Evolutionary conservation across 441 rosid genomes (phyloP), one percentile per base, ranked within the genome.

Genomic region (Pelargonium exstipulatum): DNA sequence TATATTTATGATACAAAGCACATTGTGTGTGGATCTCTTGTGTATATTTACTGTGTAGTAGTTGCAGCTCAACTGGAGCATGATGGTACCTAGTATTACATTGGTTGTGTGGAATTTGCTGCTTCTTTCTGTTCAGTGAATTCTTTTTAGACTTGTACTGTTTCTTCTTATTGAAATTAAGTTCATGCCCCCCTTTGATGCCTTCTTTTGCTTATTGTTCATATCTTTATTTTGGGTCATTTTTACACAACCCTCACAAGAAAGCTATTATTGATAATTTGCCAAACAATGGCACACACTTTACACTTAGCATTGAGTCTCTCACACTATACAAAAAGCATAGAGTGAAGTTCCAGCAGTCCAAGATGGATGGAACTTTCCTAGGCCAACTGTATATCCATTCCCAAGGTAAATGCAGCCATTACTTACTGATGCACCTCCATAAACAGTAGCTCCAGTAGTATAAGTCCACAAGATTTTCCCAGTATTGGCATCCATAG

Each of bases 341-440:
- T 17, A 78, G n/a, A 83, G 83, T 24, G 82, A 83, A 14, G 77
- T 82, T 49, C 87, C 86, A 7, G 80, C 53, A 13, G 86, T 76
- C 76, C 71, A 78, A 9, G 71, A 58, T 14, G 82, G 78, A 62
- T 73, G 74, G 61, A 75, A 72, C 65, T 4, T 32, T 1, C 76
- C 85, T 5, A 75, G 18, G 53, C 71, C 66, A 16, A 76, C 68
- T 3, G 67, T 69, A 17, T 79, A 82, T 1, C 85, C 86, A 57
- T 74, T 80, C 4, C 87, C 86, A 3, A 86, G 69, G 64, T 74
- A 83, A 64, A 86, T 53, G 65, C 87, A 83, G 2, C 86, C 85
- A 49, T 80, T 63, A 37, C 78, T 62, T 0, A 71, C 78, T 0
- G 87, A 80, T 58, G 69, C 51, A 10, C 89, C 81, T 0, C 85